Percentiles rank a stretch among this genome's conserved stretches.
These are phyloP conservation scores for Microdochium bolleyi DNA, from an alignment of 2,329 filamentous ascomycete species.

Conservation along the genomic window DNA sequence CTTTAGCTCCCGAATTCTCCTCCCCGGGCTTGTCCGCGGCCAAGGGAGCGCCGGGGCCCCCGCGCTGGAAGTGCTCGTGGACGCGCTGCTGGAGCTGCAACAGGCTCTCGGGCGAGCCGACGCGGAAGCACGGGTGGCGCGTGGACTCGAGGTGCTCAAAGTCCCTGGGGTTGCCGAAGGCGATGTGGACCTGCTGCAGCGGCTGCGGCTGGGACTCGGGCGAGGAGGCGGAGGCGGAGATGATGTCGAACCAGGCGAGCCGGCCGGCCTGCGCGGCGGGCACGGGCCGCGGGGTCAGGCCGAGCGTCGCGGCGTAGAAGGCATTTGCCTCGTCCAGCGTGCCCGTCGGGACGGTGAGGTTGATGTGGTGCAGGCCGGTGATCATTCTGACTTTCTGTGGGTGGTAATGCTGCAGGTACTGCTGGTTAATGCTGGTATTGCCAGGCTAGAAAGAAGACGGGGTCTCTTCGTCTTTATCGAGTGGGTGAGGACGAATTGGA, in stretches of 20 bases:
- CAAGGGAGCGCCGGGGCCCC: conserved; percentile 39
- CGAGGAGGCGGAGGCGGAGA: conserved; percentile 26
- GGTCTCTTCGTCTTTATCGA: too few species aligned
- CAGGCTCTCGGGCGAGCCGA: conserved; percentile 39
- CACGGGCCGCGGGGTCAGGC: conserved; percentile 42
- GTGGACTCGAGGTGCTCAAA: conserved; percentile 25
- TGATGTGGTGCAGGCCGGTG: conserved; percentile 47
- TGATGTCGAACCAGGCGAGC: conserved; percentile 55
- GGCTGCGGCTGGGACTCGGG: not conserved
- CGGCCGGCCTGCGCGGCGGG: conserved; percentile 40
- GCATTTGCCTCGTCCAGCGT: conserved; percentile 40
- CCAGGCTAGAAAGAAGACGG: too few species aligned
- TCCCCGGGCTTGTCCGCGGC: conserved; percentile 48
- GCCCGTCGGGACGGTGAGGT: conserved; percentile 45
- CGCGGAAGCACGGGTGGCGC: conserved; percentile 51
- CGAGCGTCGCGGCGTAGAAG: conserved; percentile 50
- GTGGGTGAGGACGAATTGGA: too few species aligned
- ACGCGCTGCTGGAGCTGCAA: conserved; percentile 35
- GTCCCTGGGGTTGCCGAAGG: conserved; percentile 27
- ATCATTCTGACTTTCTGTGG: conserved; percentile 28
- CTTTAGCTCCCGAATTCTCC: conserved; percentile 31
- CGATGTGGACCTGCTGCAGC: conserved; percentile 49
- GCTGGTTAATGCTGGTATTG: too few species aligned
- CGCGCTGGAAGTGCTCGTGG: conserved; percentile 40
- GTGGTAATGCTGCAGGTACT: not conserved